Percentiles rank a stretch among this genome's conserved stretches.
Evolutionary conservation across 441 rosid species (phyloP).

Genomic region (Populus hybrid): DNA sequence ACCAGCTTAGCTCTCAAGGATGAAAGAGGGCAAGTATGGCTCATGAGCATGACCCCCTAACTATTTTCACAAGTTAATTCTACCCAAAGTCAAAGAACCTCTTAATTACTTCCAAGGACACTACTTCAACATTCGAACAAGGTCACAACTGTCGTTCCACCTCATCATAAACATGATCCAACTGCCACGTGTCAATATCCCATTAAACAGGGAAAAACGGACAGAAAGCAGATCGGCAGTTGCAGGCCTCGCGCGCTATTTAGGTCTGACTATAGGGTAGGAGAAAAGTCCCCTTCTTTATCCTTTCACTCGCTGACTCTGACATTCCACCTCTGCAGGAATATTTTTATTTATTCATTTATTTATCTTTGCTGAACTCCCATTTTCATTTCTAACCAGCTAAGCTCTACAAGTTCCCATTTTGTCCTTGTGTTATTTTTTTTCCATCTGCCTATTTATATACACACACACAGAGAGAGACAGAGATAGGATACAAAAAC

Average conservation of each 20-base stretch:
- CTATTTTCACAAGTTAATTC: background rate
- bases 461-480: background rate
- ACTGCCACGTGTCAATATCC: conserved; percentile 8
- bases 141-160: conserved; percentile 19
- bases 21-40: conserved; percentile 26
- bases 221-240: conserved; percentile 17
- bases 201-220: background rate
- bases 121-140: background rate
- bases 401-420: background rate
- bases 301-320: conserved; percentile 11
- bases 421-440: background rate
- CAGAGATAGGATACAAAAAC: background rate
- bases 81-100: conserved; percentile 3
- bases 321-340: conserved; percentile 17
- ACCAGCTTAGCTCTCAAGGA: conserved; percentile 29
- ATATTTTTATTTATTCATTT: background rate
- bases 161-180: background rate
- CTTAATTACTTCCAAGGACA: background rate
- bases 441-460: background rate
- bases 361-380: background rate
- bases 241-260: conserved; percentile 4
- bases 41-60: conserved; percentile 32
- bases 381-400: background rate
- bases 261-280: background rate
- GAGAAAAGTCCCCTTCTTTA: conserved; percentile 7